Evolutionary conservation across 306 rosid genomes (phyloP), one percentile per base, ranked within the genome.

Genomic region (Alnus rubra): DNA sequence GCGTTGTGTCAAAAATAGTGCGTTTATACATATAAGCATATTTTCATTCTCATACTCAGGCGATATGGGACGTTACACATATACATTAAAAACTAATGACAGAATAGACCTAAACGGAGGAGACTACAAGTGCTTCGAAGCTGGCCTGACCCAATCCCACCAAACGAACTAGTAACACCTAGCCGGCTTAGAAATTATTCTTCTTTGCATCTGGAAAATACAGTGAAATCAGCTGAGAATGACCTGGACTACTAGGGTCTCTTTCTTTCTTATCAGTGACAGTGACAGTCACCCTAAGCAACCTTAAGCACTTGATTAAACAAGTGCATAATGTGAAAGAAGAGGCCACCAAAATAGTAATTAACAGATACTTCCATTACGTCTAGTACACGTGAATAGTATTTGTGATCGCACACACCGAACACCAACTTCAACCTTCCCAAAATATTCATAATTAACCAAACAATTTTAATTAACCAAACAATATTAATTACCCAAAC

Each of bases 371-470:
- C 75, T 44, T 31, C 69, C 35, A 71, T 81, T 80, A 39, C 82
- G 77, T 86, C 79, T 30, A 14, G 2, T 78, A 81, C 86, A 84
- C 82, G 84, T 84, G 84, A 87, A 78, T 74, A 9, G 71, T 33
- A 51, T 53, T n/a, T 44, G 47, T 73, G 62, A 65, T 23, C 28
- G 51, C 76, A 59, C 49, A 67, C 54, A 76, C 58, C 54, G 47
- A 69, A 65, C 68, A 79, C 65, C 83, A 74, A 74, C 83, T 74
- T 83, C 73, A 51, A 8, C 50, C 72, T 78, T 71, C 37, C 42
- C 69, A 33, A 64, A 55, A 60, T 31, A n/a, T 69, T 49, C 69
- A 59, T 69, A 37, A 69, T 50, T 64, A 51, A 12, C 56, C 52
- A 74, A 80, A 73, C 76, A 76, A 33, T 23, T 0, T 23, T 23